Evolutionary conservation across 352 stramenopile species (phyloP), one percentile per base, ranked within the genome.

Genomic region (Globisporangium cystogenes): DNA sequence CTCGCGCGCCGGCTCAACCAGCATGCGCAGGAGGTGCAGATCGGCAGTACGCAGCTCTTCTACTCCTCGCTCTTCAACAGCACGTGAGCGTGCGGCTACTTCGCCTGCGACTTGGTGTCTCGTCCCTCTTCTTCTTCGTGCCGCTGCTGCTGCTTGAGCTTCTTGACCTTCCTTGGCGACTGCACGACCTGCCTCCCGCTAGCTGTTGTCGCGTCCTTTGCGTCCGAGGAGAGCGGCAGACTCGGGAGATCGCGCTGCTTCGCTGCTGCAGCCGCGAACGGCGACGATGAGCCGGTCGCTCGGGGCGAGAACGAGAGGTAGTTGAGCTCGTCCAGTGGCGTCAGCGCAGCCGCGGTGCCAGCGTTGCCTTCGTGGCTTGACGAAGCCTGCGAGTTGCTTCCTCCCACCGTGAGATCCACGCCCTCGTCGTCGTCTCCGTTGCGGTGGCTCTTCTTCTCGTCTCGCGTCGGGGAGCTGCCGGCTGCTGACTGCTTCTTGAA

Each of bases 11-110:
- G 50, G 4, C 51, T 87, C 7, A 77, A 74, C 47, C 67, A 77
- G n/a, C 77, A 84, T 37, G 62, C 72, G 1, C 71, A 85, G 45
- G 73, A 86, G 23, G 67, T 89, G 18, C 73, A 87, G 47, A 76
- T 90, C 49, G 80, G 73, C 8, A 72, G 58, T 48, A 76, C 71
- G 14, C 69, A 89, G 52, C 73, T 86, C 52, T 70, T 81, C 45
- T 89, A 85, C 52, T 88, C 76, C 18, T 67, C 78, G 16, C 53
- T 87, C 21, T 87, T 89, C 52, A 43, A 72, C 51, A 74, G 64
- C 51, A 26, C 36, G 14, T 37, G 10, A 39, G 16, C 7, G 24
- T 14, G 7, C 16, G 24, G 15, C 26, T 51, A 57, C 51, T 57
- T 57, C 12, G 20, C 42, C 14, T 57, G 51, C 42, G 12, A 26